Evolutionary conservation across 768 basidiomycete species (phyloP).

Genomic region (Daedaleopsis nitida): DNA sequence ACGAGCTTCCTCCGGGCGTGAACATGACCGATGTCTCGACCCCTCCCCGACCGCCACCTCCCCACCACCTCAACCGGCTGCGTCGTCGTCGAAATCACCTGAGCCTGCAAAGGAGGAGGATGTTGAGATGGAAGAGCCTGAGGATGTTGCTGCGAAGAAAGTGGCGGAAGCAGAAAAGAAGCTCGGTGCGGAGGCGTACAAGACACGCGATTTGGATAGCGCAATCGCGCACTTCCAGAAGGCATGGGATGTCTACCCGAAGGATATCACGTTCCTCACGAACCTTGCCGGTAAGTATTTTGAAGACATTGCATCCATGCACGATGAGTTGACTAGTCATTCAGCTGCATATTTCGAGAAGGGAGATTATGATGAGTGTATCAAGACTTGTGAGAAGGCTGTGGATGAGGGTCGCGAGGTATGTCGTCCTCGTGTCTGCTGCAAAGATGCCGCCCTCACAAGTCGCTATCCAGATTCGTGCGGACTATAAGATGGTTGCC

Average conservation of each 20-base stretch:
- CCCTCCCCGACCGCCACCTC: slow-evolving; percentile 32
- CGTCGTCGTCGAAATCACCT: slow-evolving; percentile 38
- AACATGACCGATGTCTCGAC: slow-evolving; percentile 28
- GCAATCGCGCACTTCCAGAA: slow-evolving; percentile 77
- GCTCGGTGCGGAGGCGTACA: slow-evolving; percentile 80
- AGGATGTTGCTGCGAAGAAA: slow-evolving; percentile 69
- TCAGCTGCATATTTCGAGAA: slow-evolving; percentile 92
- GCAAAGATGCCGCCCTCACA: neutral
- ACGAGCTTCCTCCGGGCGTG: slow-evolving; percentile 71
- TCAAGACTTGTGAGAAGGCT: slow-evolving; percentile 94
- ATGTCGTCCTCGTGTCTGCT: slow-evolving; percentile 23
- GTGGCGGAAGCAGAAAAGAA: slow-evolving; percentile 81
- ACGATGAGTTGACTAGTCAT: slow-evolving; percentile 2
- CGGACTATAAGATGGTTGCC: slow-evolving; percentile 93
- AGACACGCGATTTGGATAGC: slow-evolving; percentile 77
- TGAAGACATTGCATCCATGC: too few species aligned
- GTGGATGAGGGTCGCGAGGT: slow-evolving; percentile 90
- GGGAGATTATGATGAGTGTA: slow-evolving; percentile 87
- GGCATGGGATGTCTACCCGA: slow-evolving; percentile 93
- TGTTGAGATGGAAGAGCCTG: slow-evolving; percentile 60
- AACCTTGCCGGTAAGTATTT: slow-evolving; percentile 73
- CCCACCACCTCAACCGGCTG: slow-evolving; percentile 39
- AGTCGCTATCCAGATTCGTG: slow-evolving; percentile 56
- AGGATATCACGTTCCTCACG: slow-evolving; percentile 92
- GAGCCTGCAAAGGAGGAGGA: slow-evolving; percentile 49